Evolutionary conservation across 164 flowering plant genomes (phyloP).

Genomic region (Magnolia officinalis): DNA sequence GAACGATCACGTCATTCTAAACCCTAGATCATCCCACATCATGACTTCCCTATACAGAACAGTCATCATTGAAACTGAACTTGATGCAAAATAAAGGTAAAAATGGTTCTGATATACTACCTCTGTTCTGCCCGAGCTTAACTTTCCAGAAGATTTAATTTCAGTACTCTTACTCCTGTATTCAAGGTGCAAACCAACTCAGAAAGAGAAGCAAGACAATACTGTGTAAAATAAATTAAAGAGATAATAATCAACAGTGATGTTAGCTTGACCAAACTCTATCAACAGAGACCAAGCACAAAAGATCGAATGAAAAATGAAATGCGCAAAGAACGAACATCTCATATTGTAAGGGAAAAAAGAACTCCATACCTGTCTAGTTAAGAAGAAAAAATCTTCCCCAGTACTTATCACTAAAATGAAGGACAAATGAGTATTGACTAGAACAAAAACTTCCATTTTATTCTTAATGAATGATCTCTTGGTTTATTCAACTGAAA

Average conservation of each 20-base stretch:
- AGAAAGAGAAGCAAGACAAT: neutral
- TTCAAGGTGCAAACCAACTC: slow-evolving; percentile 6
- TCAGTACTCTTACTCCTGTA: slow-evolving; percentile 67
- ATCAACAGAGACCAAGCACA: slow-evolving; percentile 1
- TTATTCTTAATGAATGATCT: no score
- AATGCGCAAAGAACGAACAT: neutral
- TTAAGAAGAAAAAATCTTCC: neutral
- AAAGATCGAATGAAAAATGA: neutral
- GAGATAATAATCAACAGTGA: neutral
- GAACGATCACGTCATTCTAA: no score
- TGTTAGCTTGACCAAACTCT: neutral
- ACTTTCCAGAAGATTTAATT: slow-evolving; percentile 65
- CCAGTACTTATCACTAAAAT: no score
- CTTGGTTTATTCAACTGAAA: no score
- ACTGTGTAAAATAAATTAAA: neutral
- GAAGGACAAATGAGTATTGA: no score
- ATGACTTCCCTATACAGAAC: no score
- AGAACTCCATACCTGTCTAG: neutral
- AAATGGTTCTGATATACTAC: slow-evolving; percentile 34
- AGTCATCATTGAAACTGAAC: no score
- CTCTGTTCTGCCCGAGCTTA: slow-evolving; percentile 73
- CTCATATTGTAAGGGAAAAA: neutral
- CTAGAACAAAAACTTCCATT: no score
- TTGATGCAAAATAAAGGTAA: neutral
- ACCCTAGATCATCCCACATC: no score